Conservation (phyloP, 345 rosid genomes). For the Aurinia saxatilis region DNA sequence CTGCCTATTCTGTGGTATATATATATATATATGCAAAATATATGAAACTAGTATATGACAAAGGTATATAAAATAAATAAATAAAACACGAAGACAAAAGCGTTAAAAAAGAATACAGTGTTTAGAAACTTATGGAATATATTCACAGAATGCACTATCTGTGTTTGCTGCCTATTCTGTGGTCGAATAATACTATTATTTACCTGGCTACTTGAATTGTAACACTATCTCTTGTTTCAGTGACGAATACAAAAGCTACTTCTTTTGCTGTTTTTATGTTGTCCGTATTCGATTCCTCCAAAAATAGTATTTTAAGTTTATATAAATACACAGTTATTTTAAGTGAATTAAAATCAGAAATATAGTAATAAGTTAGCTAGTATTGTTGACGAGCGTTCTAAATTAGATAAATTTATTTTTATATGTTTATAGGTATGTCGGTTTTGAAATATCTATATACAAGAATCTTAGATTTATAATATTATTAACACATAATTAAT, state of each 20-base stretch:
- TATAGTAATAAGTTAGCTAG: too few species aligned
- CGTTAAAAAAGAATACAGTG: not conserved
- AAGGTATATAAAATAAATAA: not conserved
- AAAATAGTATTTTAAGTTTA: not conserved
- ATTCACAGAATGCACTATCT: slow-evolving; percentile 22
- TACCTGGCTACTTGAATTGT: slow-evolving; percentile 12
- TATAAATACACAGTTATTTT: not conserved
- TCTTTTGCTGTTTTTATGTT: slow-evolving; percentile 7
- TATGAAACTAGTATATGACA: slow-evolving; percentile 1
- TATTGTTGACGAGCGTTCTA: too few species aligned
- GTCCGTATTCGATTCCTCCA: not conserved
- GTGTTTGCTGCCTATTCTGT: slow-evolving; percentile 25
- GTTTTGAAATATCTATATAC: too few species aligned
- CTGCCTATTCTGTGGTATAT: slow-evolving; percentile 11
- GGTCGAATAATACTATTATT: slow-evolving; percentile 22
- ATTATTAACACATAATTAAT: too few species aligned
- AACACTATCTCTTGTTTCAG: slow-evolving; percentile 22
- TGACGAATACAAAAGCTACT: slow-evolving; percentile 17
- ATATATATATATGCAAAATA: not conserved
- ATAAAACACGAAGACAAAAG: not conserved
- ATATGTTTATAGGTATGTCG: too few species aligned
- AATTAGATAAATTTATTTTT: too few species aligned
- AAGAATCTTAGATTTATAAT: too few species aligned
- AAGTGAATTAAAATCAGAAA: too few species aligned
- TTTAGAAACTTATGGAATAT: slow-evolving; percentile 10